Evolutionary conservation across 202 grass and related monocot genomes (phyloP).

Genomic region (Hordeum pubiflorum): DNA sequence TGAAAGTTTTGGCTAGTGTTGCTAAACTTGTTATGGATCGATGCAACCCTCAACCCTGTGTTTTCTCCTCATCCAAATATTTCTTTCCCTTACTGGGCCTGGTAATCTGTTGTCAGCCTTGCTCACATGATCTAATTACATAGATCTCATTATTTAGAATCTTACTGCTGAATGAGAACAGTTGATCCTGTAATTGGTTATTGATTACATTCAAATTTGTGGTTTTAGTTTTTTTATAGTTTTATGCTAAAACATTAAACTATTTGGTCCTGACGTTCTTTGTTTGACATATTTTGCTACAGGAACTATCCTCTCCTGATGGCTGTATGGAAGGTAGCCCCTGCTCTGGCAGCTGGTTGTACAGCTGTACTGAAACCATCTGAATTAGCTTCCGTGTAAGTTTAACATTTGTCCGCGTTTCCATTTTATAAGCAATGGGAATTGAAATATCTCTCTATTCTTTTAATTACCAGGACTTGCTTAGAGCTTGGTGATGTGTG

Average conservation of each 20-base stretch:
- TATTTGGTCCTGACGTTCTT: conserved; percentile 12
- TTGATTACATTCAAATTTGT: background rate
- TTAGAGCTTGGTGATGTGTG: conserved; percentile 87
- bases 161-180: background rate
- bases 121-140: background rate
- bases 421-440: background rate
- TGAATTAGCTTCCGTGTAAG: conserved; percentile 87
- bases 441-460: background rate
- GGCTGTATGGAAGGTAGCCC: conserved; percentile 98
- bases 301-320: conserved; percentile 99
- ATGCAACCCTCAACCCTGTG: background rate
- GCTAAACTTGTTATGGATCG: background rate
- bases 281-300: conserved; percentile 14
- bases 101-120: background rate
- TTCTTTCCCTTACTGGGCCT: background rate
- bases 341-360: conserved; percentile 93
- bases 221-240: background rate
- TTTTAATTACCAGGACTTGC: conserved; percentile 76
- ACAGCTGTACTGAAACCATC: conserved; percentile 91
- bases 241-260: background rate
- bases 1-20: background rate
- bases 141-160: background rate
- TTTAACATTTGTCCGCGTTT: conserved; percentile 10
- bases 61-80: background rate
- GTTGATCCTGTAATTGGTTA: background rate